These are phyloP conservation scores for Peniophora sp. DNA, from an alignment of 1,284 basidiomycete species.

Conservation along the genomic window DNA sequence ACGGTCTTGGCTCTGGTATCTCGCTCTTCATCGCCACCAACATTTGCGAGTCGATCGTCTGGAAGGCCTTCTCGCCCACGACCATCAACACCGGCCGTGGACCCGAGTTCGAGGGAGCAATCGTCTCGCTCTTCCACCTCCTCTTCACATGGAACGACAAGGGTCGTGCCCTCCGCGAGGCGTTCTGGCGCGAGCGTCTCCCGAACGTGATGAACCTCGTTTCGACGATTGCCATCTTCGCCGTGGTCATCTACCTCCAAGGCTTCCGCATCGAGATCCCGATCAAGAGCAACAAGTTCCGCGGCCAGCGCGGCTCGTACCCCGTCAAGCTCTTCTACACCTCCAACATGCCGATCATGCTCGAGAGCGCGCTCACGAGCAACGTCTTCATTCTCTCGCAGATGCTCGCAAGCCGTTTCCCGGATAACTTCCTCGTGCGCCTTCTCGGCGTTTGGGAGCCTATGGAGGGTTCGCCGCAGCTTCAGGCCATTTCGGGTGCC, in stretches of 20 bases:
- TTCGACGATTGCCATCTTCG: slow-evolving; percentile 88
- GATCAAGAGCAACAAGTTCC: slow-evolving; percentile 94
- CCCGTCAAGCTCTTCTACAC: slow-evolving; percentile 99
- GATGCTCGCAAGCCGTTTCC: slow-evolving; percentile 91
- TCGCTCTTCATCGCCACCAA: slow-evolving; percentile 99
- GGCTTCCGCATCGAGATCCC: slow-evolving; percentile 99
- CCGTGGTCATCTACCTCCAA: slow-evolving; percentile 95
- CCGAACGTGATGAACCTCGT: slow-evolving; percentile 98
- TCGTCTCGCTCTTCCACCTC: slow-evolving; percentile 95
- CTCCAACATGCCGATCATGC: slow-evolving; percentile 99
- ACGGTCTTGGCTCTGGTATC: slow-evolving; percentile 97
- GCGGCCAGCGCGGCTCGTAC: slow-evolving; percentile 91
- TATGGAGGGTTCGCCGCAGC: slow-evolving; percentile 87
- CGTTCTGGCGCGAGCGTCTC: slow-evolving; percentile 95
- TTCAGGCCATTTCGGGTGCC: slow-evolving; percentile 87
- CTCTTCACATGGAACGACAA: slow-evolving; percentile 99
- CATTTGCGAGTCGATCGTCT: slow-evolving; percentile 98
- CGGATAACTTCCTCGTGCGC: slow-evolving; percentile 83
- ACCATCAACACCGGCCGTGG: slow-evolving; percentile 98
- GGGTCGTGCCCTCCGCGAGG: slow-evolving; percentile 92
- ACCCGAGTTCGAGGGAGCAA: slow-evolving; percentile 96
- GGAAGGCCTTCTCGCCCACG: slow-evolving; percentile 99
- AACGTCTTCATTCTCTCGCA: slow-evolving; percentile 97
- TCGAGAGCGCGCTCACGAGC: slow-evolving; percentile 88
- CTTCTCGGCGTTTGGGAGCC: slow-evolving; percentile 98